A percentile compares a stretch with the other conserved stretches of the same genome.
Evolutionary conservation across 2,329 filamentous ascomycete genomes (phyloP).

Genomic region (Fusarium annulatum): DNA sequence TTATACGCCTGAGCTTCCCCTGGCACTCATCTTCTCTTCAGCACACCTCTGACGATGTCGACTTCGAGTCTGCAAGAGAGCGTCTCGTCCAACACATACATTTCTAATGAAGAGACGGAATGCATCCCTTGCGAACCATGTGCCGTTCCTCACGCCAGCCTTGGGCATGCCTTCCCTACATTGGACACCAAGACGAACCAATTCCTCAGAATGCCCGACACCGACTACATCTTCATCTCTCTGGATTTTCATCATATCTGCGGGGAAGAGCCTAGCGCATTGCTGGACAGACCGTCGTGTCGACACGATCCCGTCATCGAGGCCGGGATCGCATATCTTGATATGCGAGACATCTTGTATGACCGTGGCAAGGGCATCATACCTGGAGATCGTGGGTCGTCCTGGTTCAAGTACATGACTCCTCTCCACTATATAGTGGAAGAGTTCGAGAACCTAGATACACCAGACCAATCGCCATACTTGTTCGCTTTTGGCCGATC

Average conservation of each 20-base stretch:
- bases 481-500: slow-evolving; percentile 34
- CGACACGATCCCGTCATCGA: slow-evolving; percentile 17
- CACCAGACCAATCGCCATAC: background rate
- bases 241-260: slow-evolving; percentile 15
- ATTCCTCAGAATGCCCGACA: background rate
- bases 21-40: background rate
- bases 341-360: slow-evolving; percentile 22
- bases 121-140: background rate
- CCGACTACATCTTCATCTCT: slow-evolving; percentile 19
- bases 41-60: background rate
- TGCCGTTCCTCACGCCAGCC: background rate
- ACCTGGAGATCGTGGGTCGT: slow-evolving; percentile 25
- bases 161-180: slow-evolving; percentile 1
- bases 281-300: background rate
- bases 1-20: background rate
- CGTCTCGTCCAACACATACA: background rate
- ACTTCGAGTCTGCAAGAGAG: background rate
- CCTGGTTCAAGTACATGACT: slow-evolving; percentile 32
- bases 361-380: background rate
- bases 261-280: background rate
- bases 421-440: slow-evolving; percentile 20
- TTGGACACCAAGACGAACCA: background rate
- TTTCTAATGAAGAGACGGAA: background rate
- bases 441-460: slow-evolving; percentile 13
- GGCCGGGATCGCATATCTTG: slow-evolving; percentile 14